A percentile compares a stretch with the other conserved stretches of the same genome.
These are phyloP conservation scores for Plasmodium falciparum DNA, from an alignment of 169 alveolate genomes.

Conservation along the genomic window DNA sequence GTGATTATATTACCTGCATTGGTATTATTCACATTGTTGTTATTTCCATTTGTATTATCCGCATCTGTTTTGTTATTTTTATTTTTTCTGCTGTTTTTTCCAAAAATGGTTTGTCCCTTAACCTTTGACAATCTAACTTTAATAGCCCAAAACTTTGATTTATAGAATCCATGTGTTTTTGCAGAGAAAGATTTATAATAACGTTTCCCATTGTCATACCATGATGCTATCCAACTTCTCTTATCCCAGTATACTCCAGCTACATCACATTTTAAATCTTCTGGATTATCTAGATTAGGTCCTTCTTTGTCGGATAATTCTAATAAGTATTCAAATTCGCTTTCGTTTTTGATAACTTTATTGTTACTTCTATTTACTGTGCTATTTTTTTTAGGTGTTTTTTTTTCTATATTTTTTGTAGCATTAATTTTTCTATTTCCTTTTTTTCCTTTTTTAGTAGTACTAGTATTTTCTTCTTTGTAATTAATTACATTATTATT, in stretches of 20 bases:
- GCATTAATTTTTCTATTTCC: constrained; percentile 31
- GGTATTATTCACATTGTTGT: neutral
- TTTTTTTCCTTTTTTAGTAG: constrained; percentile 6
- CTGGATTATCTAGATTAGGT: constrained; percentile 81
- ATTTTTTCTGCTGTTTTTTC: constrained; percentile 30
- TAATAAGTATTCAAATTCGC: constrained; percentile 86
- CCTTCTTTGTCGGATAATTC: constrained; percentile 80
- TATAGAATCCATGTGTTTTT: constrained; percentile 88
- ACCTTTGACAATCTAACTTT: constrained; percentile 86
- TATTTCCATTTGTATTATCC: neutral
- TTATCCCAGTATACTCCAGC: constrained; percentile 92
- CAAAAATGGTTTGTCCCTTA: constrained; percentile 75
- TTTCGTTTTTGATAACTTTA: constrained; percentile 76
- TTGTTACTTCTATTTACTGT: constrained; percentile 22
- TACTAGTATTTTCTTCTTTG: neutral
- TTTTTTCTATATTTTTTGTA: constrained; percentile 52
- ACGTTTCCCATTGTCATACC: constrained; percentile 88
- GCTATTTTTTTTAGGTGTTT: constrained; percentile 20
- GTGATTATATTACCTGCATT: neutral
- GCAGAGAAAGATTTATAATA: constrained; percentile 88
- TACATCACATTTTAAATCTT: constrained; percentile 83
- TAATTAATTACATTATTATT: constrained; percentile 5
- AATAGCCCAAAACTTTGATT: constrained; percentile 88
- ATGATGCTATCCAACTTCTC: constrained; percentile 91
- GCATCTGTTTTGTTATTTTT: neutral